Evolutionary conservation across 129 eudicot genomes (phyloP).

Genomic region (Sambucus nigra): DNA sequence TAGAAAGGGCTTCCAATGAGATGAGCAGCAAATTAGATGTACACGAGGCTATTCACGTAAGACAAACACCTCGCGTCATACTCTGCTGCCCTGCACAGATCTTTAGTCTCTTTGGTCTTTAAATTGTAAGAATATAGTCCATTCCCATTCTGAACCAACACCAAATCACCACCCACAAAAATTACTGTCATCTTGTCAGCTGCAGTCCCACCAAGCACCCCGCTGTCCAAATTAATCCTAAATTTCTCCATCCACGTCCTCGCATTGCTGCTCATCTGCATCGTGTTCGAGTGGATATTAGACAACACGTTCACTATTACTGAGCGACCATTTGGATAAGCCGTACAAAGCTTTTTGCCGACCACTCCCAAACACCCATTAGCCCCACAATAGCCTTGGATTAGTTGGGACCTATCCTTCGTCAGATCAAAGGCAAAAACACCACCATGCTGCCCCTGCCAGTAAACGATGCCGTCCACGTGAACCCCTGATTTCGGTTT

Average conservation of each 20-base stretch:
- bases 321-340: slow-evolving; percentile 1
- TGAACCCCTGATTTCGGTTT: slow-evolving; percentile 26
- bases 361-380: slow-evolving; percentile 28
- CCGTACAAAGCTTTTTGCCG: slow-evolving; percentile 35
- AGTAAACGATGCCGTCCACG: slow-evolving; percentile 33
- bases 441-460: slow-evolving; percentile 9
- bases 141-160: slow-evolving; percentile 11
- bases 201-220: not conserved
- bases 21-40: slow-evolving; percentile 13
- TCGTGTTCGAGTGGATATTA: slow-evolving; percentile 33
- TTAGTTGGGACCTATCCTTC: slow-evolving; percentile 30
- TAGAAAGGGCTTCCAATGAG: too few species aligned
- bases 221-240: slow-evolving; percentile 2
- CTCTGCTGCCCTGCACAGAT: slow-evolving; percentile 1
- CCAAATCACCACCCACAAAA: slow-evolving; percentile 13
- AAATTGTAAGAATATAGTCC: slow-evolving; percentile 14
- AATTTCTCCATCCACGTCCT: slow-evolving; percentile 18
- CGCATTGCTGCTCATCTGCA: slow-evolving; percentile 29
- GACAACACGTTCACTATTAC: slow-evolving; percentile 15
- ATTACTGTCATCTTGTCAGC: slow-evolving; percentile 5
- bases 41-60: slow-evolving; percentile 50
- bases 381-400: slow-evolving; percentile 3
- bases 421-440: slow-evolving; percentile 33
- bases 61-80: slow-evolving; percentile 16
- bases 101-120: slow-evolving; percentile 19